Conservation (phyloP, 2,329 filamentous ascomycete genomes). For the Myriosclerotinia curreyana region DNA sequence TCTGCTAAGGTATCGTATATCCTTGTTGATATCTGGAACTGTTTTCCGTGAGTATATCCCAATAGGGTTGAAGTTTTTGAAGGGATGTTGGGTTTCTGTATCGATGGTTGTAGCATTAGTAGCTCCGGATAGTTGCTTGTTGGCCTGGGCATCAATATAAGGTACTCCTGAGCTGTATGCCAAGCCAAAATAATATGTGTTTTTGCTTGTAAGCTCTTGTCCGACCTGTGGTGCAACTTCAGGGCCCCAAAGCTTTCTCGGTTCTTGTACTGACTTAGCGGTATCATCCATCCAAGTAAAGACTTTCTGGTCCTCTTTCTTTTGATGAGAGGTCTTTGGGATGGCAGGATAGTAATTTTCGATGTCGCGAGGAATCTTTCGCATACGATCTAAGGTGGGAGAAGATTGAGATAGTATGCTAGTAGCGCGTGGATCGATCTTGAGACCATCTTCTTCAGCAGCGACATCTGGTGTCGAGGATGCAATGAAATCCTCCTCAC, state of each 20-base stretch:
- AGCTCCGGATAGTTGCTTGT: too few species aligned
- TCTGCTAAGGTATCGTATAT: too few species aligned
- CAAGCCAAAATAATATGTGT: background rate
- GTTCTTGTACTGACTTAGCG: background rate
- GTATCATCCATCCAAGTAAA: background rate
- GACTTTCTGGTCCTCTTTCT: background rate
- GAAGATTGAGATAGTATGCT: too few species aligned
- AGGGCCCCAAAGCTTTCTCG: background rate
- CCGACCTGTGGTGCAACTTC: background rate
- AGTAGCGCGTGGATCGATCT: background rate
- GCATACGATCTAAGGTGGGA: fast-evolving
- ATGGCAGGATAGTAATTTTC: background rate
- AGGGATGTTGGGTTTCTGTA: too few species aligned
- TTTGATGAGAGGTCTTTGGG: too few species aligned
- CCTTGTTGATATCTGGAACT: background rate
- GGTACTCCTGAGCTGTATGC: background rate
- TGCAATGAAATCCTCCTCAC: too few species aligned
- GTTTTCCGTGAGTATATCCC: background rate
- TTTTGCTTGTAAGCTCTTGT: background rate
- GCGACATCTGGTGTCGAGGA: too few species aligned
- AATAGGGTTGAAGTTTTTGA: too few species aligned
- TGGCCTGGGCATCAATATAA: background rate
- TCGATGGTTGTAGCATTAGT: background rate
- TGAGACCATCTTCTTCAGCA: background rate
- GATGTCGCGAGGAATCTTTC: background rate